These are phyloP conservation scores for Penicillium fuscoglaucum DNA, from an alignment of 2,329 filamentous ascomycete genomes.

Conservation along the genomic window DNA sequence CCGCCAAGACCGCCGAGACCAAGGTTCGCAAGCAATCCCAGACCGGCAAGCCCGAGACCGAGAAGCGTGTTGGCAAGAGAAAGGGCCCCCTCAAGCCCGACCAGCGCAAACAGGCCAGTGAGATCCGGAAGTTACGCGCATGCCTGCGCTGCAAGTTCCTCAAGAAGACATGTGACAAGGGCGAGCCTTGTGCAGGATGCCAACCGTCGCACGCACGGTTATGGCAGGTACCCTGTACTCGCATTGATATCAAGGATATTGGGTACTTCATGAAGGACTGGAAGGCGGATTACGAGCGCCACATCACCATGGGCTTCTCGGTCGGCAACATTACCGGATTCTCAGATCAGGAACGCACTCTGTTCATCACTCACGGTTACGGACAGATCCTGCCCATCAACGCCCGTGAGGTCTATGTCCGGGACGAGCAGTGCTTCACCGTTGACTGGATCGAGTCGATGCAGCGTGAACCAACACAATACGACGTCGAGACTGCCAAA, in stretches of 20 bases:
- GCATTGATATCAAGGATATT: constrained; percentile 98
- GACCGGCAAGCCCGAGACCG: constrained; percentile 76
- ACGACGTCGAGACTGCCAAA: constrained; percentile 83
- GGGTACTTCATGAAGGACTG: constrained; percentile 99
- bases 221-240: constrained; percentile 97
- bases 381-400: constrained; percentile 89
- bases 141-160: constrained; percentile 97
- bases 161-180: constrained; percentile 99
- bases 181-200: constrained; percentile 91
- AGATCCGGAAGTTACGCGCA: constrained; percentile 91
- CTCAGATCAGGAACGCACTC: constrained; percentile 59
- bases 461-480: constrained; percentile 72
- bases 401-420: constrained; percentile 89
- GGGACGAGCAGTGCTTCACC: constrained; percentile 87
- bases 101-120: constrained; percentile 92
- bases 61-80: constrained; percentile 91
- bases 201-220: constrained; percentile 92
- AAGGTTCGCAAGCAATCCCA: constrained; percentile 74
- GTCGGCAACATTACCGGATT: constrained; percentile 93
- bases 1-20: constrained; percentile 77
- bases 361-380: constrained; percentile 97
- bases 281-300: constrained; percentile 94
- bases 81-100: constrained; percentile 88
- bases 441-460: constrained; percentile 90
- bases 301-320: constrained; percentile 81